Conservation (phyloP, 257 asterid species). For the Ilex aquifolium region DNA sequence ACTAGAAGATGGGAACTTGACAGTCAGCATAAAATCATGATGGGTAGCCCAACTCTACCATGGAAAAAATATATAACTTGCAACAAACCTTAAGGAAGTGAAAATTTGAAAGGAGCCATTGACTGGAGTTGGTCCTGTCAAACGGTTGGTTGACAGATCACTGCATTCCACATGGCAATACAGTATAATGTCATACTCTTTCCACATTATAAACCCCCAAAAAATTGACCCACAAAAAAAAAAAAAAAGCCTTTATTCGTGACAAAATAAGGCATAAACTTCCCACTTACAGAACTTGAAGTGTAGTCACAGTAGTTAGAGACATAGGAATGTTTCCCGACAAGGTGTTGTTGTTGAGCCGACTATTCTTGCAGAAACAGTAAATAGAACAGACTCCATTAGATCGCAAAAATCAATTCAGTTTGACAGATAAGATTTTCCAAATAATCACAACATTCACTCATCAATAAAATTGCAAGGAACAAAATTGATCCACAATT, state of each 20-base stretch:
- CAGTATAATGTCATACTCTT: not conserved
- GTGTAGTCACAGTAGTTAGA: slow-evolving; percentile 50
- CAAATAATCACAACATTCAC: too few species aligned
- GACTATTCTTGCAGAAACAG: slow-evolving; percentile 35
- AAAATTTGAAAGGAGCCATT: slow-evolving; percentile 89
- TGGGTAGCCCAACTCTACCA: slow-evolving; percentile 3
- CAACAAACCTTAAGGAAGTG: slow-evolving; percentile 85
- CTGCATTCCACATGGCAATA: slow-evolving; percentile 41
- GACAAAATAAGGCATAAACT: slow-evolving; percentile 14
- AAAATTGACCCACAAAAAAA: slow-evolving; percentile 4
- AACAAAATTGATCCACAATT: too few species aligned
- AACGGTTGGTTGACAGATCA: slow-evolving; percentile 76
- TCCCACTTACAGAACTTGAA: slow-evolving; percentile 96
- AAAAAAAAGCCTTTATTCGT: not conserved
- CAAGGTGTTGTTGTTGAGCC: slow-evolving; percentile 92
- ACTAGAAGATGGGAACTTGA: slow-evolving; percentile 38
- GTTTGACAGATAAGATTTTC: too few species aligned
- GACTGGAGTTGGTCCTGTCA: slow-evolving; percentile 61
- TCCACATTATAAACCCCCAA: slow-evolving; percentile 11
- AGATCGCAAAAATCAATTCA: not conserved
- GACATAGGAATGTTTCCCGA: slow-evolving; percentile 63
- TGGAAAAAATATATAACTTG: slow-evolving; percentile 7
- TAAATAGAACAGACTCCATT: slow-evolving; percentile 7
- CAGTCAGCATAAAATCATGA: slow-evolving; percentile 21
- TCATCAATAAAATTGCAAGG: too few species aligned